phyloP scores from a whole-genome alignment of 176 grass and related monocot genomes.

The Aegilops longissima region DNA sequence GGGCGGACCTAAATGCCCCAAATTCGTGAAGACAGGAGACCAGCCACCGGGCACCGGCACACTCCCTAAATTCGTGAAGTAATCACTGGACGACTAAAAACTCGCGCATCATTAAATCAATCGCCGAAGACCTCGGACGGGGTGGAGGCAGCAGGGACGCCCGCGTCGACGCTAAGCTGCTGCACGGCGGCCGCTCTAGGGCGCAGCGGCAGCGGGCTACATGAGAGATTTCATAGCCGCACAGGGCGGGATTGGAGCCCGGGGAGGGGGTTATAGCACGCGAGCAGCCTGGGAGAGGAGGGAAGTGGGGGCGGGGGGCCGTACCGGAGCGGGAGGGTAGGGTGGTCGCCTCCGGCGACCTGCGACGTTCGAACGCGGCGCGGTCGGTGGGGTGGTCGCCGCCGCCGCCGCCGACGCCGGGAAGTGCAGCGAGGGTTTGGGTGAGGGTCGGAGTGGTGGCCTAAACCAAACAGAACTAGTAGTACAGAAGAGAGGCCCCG shows the following conservation, averaged over 20 bases:
- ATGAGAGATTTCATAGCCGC: neutral
- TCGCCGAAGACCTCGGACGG: neutral
- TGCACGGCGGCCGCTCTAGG: neutral
- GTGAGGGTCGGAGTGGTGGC: neutral
- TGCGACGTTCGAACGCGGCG: neutral
- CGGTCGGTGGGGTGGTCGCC: neutral
- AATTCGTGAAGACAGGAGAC: neutral
- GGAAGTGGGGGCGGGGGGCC: neutral
- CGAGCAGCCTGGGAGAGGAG: neutral
- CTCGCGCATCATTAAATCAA: neutral
- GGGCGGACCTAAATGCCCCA: neutral
- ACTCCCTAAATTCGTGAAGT: neutral
- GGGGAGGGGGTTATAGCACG: neutral
- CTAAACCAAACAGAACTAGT: neutral
- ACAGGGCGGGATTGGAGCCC: neutral
- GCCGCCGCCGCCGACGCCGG: constrained; percentile 18
- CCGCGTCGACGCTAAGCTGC: neutral
- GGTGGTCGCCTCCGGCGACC: neutral
- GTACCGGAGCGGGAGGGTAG: constrained; percentile 9
- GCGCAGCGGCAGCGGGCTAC: neutral
- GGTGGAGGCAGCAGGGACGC: neutral
- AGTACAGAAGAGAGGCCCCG: neutral
- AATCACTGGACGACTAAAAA: neutral
- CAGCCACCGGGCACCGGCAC: neutral
- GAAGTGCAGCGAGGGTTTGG: neutral